These are phyloP conservation scores for Xylariales sp. DNA, from an alignment of 2,329 filamentous ascomycete species.

Conservation along the genomic window DNA sequence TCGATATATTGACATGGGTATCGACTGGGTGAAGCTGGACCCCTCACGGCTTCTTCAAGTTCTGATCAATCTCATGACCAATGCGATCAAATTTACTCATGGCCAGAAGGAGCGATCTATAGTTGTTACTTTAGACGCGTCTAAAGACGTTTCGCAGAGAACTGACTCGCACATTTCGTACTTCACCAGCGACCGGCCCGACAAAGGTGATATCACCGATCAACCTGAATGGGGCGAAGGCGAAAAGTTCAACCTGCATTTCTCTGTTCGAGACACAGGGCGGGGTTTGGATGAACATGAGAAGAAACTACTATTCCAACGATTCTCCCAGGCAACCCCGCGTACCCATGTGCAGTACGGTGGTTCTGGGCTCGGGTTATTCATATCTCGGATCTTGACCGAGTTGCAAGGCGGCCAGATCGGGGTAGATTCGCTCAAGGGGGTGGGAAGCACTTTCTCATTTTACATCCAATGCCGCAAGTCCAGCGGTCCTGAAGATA, in stretches of 20 bases:
- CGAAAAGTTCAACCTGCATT: constrained; percentile 67
- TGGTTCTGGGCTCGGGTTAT: constrained; percentile 66
- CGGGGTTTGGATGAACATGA: constrained; percentile 62
- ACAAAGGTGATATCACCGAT: constrained; percentile 42
- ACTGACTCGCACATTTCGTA: constrained; percentile 38
- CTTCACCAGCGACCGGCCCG: constrained; percentile 39
- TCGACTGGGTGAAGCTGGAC: constrained; percentile 72
- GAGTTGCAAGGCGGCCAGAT: constrained; percentile 77
- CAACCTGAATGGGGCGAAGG: constrained; percentile 67
- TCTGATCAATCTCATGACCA: constrained; percentile 70
- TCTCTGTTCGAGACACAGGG: constrained; percentile 69
- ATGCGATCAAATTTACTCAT: constrained; percentile 62
- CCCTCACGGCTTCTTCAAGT: constrained; percentile 71
- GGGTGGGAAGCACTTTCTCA: constrained; percentile 68
- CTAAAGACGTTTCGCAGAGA: constrained; percentile 42
- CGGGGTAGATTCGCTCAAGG: constrained; percentile 63
- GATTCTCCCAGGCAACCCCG: constrained; percentile 65
- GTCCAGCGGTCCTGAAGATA: constrained; percentile 37
- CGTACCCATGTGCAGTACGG: constrained; percentile 70
- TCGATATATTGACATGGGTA: constrained; percentile 57
- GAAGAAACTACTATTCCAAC: constrained; percentile 61
- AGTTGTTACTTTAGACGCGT: constrained; percentile 61
- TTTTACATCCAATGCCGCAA: constrained; percentile 71
- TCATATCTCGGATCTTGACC: constrained; percentile 71
- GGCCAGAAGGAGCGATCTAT: constrained; percentile 57